Evolutionary conservation across 164 flowering plant genomes (phyloP).

Genomic region (Aristolochia californica): DNA sequence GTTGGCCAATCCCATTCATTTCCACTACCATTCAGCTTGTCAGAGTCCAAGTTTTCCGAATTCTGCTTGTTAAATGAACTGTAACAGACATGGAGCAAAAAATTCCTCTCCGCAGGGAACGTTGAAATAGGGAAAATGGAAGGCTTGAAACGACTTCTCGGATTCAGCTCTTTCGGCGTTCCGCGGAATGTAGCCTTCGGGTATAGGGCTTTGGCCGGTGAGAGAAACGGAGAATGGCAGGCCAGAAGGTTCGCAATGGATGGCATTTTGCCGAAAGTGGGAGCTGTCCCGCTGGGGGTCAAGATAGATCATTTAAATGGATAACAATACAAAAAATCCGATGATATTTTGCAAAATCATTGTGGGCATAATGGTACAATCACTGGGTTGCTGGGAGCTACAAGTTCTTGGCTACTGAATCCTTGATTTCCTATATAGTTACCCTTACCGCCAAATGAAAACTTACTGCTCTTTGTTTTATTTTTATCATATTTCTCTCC

Average conservation of each 20-base stretch:
- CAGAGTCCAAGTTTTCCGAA: constrained; percentile 20
- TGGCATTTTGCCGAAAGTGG: not conserved
- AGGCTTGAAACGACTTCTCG: constrained; percentile 12
- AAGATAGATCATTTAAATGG: not conserved
- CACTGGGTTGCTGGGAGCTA: too few species aligned
- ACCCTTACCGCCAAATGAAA: not conserved
- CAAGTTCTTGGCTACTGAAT: too few species aligned
- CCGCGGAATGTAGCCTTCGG: constrained; percentile 2
- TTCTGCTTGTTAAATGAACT: constrained; percentile 22
- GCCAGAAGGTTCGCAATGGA: constrained; percentile 28
- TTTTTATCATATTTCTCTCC: not conserved
- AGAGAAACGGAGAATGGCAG: constrained; percentile 29
- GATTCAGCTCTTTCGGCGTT: constrained; percentile 5
- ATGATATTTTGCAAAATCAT: too few species aligned
- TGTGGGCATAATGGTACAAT: too few species aligned
- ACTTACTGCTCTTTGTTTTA: too few species aligned
- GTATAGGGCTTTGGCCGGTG: constrained; percentile 2
- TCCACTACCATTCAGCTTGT: constrained; percentile 12
- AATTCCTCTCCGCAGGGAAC: constrained; percentile 10
- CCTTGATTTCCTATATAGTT: too few species aligned
- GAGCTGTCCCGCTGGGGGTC: not conserved
- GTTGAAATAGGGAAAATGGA: not conserved
- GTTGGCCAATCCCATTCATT: constrained; percentile 68
- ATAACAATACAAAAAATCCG: not conserved
- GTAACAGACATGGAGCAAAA: constrained; percentile 22